A percentile compares a stretch with the other conserved stretches of the same genome.
Conservation (phyloP, 495 filamentous ascomycete genomes). For the Aspergillus nanangensis region DNA sequence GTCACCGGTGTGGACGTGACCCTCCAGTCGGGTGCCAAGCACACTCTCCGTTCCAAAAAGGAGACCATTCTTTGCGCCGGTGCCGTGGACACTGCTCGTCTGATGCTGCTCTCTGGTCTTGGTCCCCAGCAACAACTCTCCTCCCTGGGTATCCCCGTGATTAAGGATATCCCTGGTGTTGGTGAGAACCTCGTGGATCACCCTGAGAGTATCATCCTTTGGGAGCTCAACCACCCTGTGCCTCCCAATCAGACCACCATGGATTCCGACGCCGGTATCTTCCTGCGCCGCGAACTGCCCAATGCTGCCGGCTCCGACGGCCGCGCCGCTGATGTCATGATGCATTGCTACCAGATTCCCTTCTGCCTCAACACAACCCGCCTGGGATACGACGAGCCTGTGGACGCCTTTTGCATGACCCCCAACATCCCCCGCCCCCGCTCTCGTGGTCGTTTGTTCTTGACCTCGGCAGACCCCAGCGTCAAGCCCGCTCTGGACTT, state of each 20-base stretch:
- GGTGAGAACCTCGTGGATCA: slow-evolving; percentile 79
- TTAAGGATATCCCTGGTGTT: slow-evolving; percentile 70
- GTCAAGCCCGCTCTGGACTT: slow-evolving; percentile 82
- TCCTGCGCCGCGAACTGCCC: slow-evolving; percentile 65
- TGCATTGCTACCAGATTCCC: slow-evolving; percentile 89
- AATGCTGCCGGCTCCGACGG: slow-evolving; percentile 63
- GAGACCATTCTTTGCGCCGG: slow-evolving; percentile 78
- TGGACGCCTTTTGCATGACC: slow-evolving; percentile 87
- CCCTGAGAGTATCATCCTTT: slow-evolving; percentile 75
- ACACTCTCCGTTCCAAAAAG: slow-evolving; percentile 53
- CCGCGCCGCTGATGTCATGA: slow-evolving; percentile 75
- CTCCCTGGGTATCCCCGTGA: slow-evolving; percentile 59
- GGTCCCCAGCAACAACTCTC: slow-evolving; percentile 63
- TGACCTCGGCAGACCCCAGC: slow-evolving; percentile 64
- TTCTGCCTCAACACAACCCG: slow-evolving; percentile 68
- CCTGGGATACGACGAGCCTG: slow-evolving; percentile 69
- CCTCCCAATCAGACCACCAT: slow-evolving; percentile 75
- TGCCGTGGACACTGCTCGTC: slow-evolving; percentile 69
- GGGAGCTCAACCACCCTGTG: slow-evolving; percentile 75
- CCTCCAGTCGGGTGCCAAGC: slow-evolving; percentile 58
- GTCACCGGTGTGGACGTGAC: slow-evolving; percentile 65
- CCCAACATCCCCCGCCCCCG: slow-evolving; percentile 82
- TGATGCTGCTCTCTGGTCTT: slow-evolving; percentile 74
- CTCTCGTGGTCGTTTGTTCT: slow-evolving; percentile 67
- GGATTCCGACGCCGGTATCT: slow-evolving; percentile 82